These are phyloP conservation scores for Colletotrichum sp. DNA, from an alignment of 2,329 filamentous ascomycete species.

Conservation along the genomic window DNA sequence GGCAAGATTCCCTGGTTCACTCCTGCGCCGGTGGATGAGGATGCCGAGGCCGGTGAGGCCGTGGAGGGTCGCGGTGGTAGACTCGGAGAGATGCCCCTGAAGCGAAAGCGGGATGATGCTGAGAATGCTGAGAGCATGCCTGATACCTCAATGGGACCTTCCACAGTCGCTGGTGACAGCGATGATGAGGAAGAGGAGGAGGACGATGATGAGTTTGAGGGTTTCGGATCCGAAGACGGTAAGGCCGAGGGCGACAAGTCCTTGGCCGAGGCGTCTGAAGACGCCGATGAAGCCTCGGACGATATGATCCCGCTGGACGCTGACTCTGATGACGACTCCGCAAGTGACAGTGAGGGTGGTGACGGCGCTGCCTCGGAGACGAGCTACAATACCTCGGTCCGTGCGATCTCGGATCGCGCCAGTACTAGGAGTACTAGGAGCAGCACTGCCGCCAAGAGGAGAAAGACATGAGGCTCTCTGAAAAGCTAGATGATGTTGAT, in stretches of 20 bases:
- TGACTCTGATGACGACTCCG: constrained; percentile 19
- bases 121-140: constrained; percentile 49
- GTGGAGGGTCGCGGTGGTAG: constrained; percentile 77
- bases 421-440: constrained; percentile 1
- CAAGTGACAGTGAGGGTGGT: constrained; percentile 12
- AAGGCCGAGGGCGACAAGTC: constrained; percentile 33
- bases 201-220: constrained; percentile 48
- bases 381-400: constrained; percentile 21
- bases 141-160: constrained; percentile 35
- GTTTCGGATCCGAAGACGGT: constrained; percentile 49
- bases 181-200: constrained; percentile 35
- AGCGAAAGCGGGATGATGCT: constrained; percentile 69
- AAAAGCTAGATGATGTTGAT: not conserved
- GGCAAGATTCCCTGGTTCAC: constrained; percentile 98
- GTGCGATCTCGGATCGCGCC: constrained; percentile 8
- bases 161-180: constrained; percentile 26
- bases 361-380: constrained; percentile 15
- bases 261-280: constrained; percentile 11
- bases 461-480: constrained; percentile 12
- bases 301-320: constrained; percentile 19
- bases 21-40: constrained; percentile 69
- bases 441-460: constrained; percentile 17
- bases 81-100: constrained; percentile 85
- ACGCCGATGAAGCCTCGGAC: constrained; percentile 7
- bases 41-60: constrained; percentile 51